Percentiles rank a stretch among this genome's conserved stretches.
phyloP scores from a whole-genome alignment of 768 basidiomycete genomes.

The Fistulinella prunicolor region DNA sequence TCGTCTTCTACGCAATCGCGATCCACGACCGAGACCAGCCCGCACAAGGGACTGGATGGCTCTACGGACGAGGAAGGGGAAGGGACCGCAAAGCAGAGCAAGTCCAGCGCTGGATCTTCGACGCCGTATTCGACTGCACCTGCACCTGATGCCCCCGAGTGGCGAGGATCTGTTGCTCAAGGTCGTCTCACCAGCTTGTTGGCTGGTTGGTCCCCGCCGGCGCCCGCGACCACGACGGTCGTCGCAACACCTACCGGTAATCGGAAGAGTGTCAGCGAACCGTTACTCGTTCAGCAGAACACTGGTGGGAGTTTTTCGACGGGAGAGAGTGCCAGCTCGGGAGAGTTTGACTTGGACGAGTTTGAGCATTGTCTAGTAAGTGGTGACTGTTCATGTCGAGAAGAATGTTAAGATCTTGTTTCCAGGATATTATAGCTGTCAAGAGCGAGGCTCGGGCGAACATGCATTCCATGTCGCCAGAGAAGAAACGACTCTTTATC shows the following conservation, averaged over 20 bases:
- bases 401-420: conserved; percentile 5
- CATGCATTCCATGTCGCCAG: conserved; percentile 58
- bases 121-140: conserved; percentile 15
- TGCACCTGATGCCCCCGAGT: conserved; percentile 40
- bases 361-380: conserved; percentile 74
- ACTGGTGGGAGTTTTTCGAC: conserved; percentile 31
- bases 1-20: conserved; percentile 45
- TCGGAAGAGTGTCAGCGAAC: conserved; percentile 71
- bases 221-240: conserved; percentile 36
- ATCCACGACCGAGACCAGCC: conserved; percentile 47
- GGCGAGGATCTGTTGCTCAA: conserved; percentile 54
- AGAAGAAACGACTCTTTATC: conserved; percentile 67
- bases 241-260: conserved; percentile 34
- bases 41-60: not conserved
- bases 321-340: conserved; percentile 26
- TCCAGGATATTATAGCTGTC: conserved; percentile 69
- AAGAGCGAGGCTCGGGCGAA: conserved; percentile 64
- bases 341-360: conserved; percentile 40
- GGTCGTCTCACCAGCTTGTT: conserved; percentile 64
- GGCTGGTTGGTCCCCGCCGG: conserved; percentile 57
- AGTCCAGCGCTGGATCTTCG: conserved; percentile 30
- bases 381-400: not conserved
- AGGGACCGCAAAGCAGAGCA: conserved; percentile 59
- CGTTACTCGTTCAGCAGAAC: conserved; percentile 52
- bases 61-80: conserved; percentile 44